phyloP scores from a whole-genome alignment of 768 basidiomycete genomes.

The Tricholoma sp. region DNA sequence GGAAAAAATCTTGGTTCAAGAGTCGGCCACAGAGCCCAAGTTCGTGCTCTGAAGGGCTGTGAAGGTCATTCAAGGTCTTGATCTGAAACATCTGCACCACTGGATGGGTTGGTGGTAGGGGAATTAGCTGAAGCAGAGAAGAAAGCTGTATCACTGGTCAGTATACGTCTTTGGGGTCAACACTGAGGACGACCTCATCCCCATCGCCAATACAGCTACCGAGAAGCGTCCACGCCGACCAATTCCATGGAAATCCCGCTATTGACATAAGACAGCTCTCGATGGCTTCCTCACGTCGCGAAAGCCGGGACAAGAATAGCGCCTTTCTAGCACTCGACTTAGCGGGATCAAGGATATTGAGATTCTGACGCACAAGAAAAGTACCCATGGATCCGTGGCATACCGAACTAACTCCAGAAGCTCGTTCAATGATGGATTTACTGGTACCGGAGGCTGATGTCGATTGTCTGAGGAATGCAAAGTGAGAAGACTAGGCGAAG shows the following conservation, averaged over 20 bases:
- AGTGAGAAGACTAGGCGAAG: background rate
- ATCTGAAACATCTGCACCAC: constrained; percentile 74
- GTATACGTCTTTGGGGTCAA: constrained; percentile 2
- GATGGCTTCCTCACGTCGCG: constrained; percentile 80
- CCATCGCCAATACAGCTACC: constrained; percentile 73
- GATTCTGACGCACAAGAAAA: constrained; percentile 55
- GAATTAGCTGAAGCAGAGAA: constrained; percentile 43
- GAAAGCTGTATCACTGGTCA: constrained; percentile 34
- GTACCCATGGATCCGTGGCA: constrained; percentile 70
- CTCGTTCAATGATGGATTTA: constrained; percentile 52
- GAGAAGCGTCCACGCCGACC: constrained; percentile 89
- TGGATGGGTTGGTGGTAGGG: constrained; percentile 41
- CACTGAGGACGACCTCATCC: constrained; percentile 54
- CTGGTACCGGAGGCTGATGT: constrained; percentile 61
- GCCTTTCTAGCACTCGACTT: constrained; percentile 55
- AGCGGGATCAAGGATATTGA: constrained; percentile 2
- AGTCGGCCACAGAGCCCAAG: constrained; percentile 77
- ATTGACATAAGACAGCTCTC: constrained; percentile 76
- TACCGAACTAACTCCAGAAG: constrained; percentile 57
- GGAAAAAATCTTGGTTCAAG: constrained; percentile 66
- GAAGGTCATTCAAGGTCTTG: constrained; percentile 84
- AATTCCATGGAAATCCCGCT: constrained; percentile 83
- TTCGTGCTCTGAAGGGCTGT: constrained; percentile 85
- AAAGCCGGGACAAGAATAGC: constrained; percentile 74
- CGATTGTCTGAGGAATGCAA: constrained; percentile 49